A percentile compares a stretch with the other conserved stretches of the same genome.
These are phyloP conservation scores for Cutaneotrichosporon cyanovorans DNA, from an alignment of 1,284 basidiomycete genomes.

Conservation along the genomic window DNA sequence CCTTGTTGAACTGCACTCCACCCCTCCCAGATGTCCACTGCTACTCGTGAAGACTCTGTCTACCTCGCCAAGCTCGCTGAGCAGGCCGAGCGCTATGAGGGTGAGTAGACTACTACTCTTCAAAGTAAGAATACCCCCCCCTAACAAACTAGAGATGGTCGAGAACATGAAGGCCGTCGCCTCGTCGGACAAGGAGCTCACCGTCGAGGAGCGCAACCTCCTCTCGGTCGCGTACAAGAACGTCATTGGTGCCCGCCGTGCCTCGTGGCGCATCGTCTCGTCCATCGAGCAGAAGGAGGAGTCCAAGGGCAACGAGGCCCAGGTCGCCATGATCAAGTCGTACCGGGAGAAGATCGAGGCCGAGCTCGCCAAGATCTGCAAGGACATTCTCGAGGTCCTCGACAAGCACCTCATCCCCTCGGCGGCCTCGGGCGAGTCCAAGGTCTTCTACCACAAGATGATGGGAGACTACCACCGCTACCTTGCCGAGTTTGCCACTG, in stretches of 20 bases:
- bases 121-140: not conserved
- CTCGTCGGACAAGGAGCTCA: constrained; percentile 93
- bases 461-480: constrained; percentile 99
- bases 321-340: constrained; percentile 97
- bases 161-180: constrained; percentile 99
- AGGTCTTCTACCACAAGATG: constrained; percentile 99
- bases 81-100: constrained; percentile 97
- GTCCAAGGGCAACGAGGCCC: constrained; percentile 96
- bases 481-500: constrained; percentile 98
- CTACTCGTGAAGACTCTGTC: constrained; percentile 86
- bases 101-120: constrained; percentile 50
- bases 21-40: constrained; percentile 57
- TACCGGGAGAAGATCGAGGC: constrained; percentile 98
- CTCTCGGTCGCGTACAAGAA: constrained; percentile 99
- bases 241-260: constrained; percentile 97
- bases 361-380: constrained; percentile 98
- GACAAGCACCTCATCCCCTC: constrained; percentile 99
- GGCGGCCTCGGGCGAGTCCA: constrained; percentile 94
- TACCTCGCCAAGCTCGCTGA: constrained; percentile 99
- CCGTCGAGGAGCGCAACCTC: constrained; percentile 98
- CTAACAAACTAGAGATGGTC: constrained; percentile 73
- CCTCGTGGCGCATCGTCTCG: constrained; percentile 97
- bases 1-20: too few relatives aligned
- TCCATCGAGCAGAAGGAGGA: constrained; percentile 99
- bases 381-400: constrained; percentile 97